phyloP scores from a whole-genome alignment of 805 yeast species.

The Naumovozyma baii region DNA sequence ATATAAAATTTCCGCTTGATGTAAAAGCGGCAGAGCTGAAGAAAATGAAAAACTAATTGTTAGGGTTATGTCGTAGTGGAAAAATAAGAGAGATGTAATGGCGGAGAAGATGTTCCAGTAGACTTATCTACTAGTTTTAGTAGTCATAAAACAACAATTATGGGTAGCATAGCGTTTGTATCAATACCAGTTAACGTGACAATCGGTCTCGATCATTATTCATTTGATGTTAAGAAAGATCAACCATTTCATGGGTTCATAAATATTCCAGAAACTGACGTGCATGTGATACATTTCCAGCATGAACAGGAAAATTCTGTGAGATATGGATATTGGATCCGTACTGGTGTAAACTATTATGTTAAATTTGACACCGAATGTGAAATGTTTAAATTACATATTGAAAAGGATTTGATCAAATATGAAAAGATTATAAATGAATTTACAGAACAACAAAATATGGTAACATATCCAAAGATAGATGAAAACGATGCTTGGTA shows the following conservation, averaged over 20 bases:
- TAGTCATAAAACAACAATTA: too few species aligned
- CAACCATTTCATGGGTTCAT: conserved; percentile 22
- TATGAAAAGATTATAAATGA: conserved; percentile 6
- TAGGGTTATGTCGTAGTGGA: background rate
- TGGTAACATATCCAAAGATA: conserved; percentile 17
- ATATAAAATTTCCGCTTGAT: too few species aligned
- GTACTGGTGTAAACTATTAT: conserved; percentile 4
- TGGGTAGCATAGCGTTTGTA: background rate
- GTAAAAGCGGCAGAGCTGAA: too few species aligned
- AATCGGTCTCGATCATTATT: conserved; percentile 21
- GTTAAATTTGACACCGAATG: conserved; percentile 9
- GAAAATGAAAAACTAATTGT: background rate
- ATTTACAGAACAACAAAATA: conserved; percentile 6
- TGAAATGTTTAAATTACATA: conserved; percentile 12
- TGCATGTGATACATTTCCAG: conserved; percentile 24
- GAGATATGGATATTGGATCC: conserved; percentile 29
- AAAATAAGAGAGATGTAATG: too few species aligned
- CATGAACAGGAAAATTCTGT: conserved; percentile 9
- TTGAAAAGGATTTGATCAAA: conserved; percentile 8
- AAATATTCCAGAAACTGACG: conserved; percentile 15
- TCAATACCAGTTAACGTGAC: conserved; percentile 10
- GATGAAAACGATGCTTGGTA: conserved; percentile 17
- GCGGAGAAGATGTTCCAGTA: too few species aligned
- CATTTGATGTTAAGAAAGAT: conserved; percentile 16
- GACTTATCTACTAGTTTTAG: too few species aligned